Evolutionary conservation across 2,329 filamentous ascomycete species (phyloP), one percentile per base, ranked within the genome.

Genomic region (Trichophyton mentagrophytes): DNA sequence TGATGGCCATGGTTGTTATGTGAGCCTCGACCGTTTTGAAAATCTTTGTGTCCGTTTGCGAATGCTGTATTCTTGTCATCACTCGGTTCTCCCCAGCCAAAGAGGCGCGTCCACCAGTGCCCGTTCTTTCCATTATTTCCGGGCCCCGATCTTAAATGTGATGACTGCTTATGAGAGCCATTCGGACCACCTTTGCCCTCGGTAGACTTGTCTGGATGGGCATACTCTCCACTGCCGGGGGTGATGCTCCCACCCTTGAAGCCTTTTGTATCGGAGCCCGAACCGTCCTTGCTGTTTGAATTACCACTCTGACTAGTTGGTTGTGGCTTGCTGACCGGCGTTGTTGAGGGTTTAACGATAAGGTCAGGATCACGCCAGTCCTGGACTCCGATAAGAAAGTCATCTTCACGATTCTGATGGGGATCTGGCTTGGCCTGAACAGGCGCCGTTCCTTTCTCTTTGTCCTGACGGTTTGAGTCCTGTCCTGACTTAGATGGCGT

Each of bases 301-400:
- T 36, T 55, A 17, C 56, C 38, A 38, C 27, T 53, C 15, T 20
- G 15, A 17, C 56, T n/a, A 3, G 33, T 59, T 20, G 66, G 58
- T 33, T 64, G 60, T 25, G 63, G 65, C 62, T 64, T 73, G 46
- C 66, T 65, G n/a, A 63, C 65, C 17, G 64, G 62, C 22, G 65
- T 62, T 30, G 64, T 61, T n/a, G 47, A 60, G 59, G 61, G 38
- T 51, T 55, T 59, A 17, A 46, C 57, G 22, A 89, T 77, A 17
- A 90, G 75, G 69, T 90, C 88, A 4, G 88, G 86, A 70, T 93
- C 89, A 65, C 88, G 82, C 89, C 89, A 92, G 69, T 93, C 89
- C 65, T 93, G 87, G 11, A 90, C 84, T n/a, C 88, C 89, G 67
- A 92, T 91, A 51, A 88, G 80, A 69, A 91, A 92, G 70, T 90